Evolutionary conservation across 225 moss, liverwort and hornwort genomes (phyloP).

Genomic region (Pseudoscleropodium purum): DNA sequence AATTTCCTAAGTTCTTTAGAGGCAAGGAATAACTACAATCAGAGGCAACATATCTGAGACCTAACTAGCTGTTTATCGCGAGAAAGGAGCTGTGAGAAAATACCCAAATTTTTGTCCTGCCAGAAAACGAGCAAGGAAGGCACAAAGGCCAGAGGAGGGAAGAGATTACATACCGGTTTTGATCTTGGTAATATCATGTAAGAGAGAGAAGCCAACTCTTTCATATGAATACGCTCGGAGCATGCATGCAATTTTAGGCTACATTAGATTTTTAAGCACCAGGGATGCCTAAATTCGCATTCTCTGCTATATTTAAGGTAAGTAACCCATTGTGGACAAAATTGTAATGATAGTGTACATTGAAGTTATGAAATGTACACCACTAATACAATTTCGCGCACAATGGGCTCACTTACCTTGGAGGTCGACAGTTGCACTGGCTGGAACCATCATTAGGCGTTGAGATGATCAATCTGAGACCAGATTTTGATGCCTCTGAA

Average conservation of each 20-base stretch:
- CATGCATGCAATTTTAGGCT: not conserved
- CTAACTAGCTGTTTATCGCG: not conserved
- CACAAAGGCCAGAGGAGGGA: not conserved
- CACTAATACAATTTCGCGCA: not conserved
- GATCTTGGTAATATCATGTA: not conserved
- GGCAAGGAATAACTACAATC: not conserved
- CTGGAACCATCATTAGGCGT: not conserved
- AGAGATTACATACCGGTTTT: not conserved
- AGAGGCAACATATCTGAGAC: not conserved
- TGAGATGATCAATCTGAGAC: not conserved
- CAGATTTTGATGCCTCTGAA: not conserved
- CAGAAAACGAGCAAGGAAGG: not conserved
- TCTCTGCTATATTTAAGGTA: too few relatives aligned
- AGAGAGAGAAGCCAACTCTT: not conserved
- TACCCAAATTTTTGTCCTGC: not conserved
- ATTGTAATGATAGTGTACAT: too few relatives aligned
- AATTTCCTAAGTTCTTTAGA: not conserved
- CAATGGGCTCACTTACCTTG: not conserved
- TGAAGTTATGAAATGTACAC: too few relatives aligned
- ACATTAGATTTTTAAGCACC: not conserved
- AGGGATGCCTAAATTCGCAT: not conserved
- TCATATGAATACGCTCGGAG: not conserved
- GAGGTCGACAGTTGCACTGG: not conserved
- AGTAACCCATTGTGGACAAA: too few relatives aligned
- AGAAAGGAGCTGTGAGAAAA: not conserved